phyloP scores from a whole-genome alignment of 129 eudicot genomes.

The Escallonia rubra region DNA sequence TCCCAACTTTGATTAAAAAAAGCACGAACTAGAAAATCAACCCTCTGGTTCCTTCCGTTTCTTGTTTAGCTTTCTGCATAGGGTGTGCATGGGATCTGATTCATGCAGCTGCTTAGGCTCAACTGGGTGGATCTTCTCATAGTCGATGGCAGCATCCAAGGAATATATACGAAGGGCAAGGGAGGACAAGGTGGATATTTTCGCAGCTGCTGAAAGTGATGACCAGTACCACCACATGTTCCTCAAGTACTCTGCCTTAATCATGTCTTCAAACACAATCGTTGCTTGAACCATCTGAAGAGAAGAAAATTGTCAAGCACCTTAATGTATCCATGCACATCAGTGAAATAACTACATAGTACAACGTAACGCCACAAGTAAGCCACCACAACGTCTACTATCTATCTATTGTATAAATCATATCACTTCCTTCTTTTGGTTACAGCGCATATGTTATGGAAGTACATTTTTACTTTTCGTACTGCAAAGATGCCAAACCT shows the following conservation, averaged over 20 bases:
- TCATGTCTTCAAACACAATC: slow-evolving; percentile 62
- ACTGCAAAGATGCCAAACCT: no score
- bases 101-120: background rate
- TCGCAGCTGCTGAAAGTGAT: slow-evolving; percentile 65
- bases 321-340: background rate
- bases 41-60: slow-evolving; percentile 22
- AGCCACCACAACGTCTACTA: no score
- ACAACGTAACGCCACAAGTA: no score
- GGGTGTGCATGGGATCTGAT: slow-evolving; percentile 3
- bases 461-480: no score
- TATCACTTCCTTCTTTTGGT: no score
- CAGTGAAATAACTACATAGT: background rate
- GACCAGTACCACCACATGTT: slow-evolving; percentile 74
- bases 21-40: background rate
- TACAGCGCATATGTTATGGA: no score
- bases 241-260: slow-evolving; percentile 46
- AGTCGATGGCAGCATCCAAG: slow-evolving; percentile 58
- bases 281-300: slow-evolving; percentile 72
- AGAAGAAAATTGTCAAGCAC: background rate
- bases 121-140: slow-evolving; percentile 29
- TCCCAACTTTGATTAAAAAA: background rate
- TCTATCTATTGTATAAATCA: no score
- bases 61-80: slow-evolving; percentile 9
- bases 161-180: slow-evolving; percentile 69
- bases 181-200: slow-evolving; percentile 50